Base-by-base conservation (phyloP, 257 asterid species). In the Fraxinus excelsior region DNA sequence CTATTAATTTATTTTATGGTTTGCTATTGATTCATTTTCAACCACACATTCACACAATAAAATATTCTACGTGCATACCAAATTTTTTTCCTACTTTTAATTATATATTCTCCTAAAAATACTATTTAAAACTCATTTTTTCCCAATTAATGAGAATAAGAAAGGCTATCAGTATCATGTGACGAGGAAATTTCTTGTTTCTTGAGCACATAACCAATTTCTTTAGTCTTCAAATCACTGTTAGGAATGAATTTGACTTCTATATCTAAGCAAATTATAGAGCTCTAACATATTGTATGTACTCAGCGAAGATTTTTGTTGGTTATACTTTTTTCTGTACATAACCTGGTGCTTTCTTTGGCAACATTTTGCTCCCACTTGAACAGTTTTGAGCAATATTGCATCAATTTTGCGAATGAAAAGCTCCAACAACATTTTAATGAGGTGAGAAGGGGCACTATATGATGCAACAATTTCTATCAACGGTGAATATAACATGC, bases 391-490 rank as follows among this genome's bases (percentile, higher is more conserved):
- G 99, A 96, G 92, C 99, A 96, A 82, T 96, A 93, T 84, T 96
- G 99, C 91, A 96, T 96, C 90, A 96, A 96, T 76, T 96, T 90
- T 78, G 99, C 99, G 25, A 96, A 96, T 76, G 99, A 96, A 88
- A 96, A 96, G 93, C 98, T 96, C 79, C 99, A 96, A 78, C 99
- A 96, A 78, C 99, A 96, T 85, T 96, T 96, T 85, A 96, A 96
- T 85, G 97, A 96, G 99, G 99, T 93, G 82, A 71, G 79, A 49
- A 35, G 78, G 83, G 72, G 62, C 58, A 38, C 70, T 77, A 71
- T 76, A 11, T 70, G 70, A 75, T 77, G 76, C 73, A 40, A n/a
- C 67, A 26, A 25, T 80, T 74, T 79, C 12, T 73, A 74, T 74
- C 42, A 80, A 77, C 32, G 82, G 35, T 80, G 26, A 80, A 78